These are phyloP conservation scores for Phytopythium litorale DNA, from an alignment of 352 stramenopile species.

Conservation along the genomic window DNA sequence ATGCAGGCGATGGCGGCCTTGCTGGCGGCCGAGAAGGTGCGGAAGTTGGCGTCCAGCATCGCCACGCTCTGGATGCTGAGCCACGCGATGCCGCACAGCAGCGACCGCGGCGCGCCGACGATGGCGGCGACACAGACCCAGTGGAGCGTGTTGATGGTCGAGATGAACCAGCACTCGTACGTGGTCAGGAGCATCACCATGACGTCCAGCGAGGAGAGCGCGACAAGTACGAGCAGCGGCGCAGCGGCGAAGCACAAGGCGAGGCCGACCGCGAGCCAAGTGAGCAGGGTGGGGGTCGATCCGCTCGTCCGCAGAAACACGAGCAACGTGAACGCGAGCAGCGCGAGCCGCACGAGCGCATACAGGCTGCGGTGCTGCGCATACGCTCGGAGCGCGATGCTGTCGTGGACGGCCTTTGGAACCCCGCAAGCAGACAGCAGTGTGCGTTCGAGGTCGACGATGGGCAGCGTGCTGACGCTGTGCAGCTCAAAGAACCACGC, in stretches of 20 bases:
- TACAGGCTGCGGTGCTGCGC: neutral
- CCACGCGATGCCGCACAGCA: constrained; percentile 21
- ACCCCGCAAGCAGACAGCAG: neutral
- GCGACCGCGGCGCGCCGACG: constrained; percentile 16
- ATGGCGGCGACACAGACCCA: constrained; percentile 17
- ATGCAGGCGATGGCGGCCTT: constrained; percentile 19
- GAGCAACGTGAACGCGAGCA: neutral
- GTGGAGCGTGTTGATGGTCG: constrained; percentile 20
- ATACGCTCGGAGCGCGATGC: neutral
- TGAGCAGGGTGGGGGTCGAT: neutral
- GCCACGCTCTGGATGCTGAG: constrained; percentile 19
- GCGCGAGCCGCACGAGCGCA: neutral
- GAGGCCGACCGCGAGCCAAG: neutral
- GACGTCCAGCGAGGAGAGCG: constrained; percentile 23
- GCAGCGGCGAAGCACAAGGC: neutral
- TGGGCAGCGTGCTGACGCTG: neutral
- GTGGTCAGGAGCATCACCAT: constrained; percentile 9
- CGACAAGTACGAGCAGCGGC: constrained; percentile 10
- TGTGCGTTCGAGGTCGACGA: neutral
- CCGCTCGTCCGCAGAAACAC: neutral
- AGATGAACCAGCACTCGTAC: constrained; percentile 31
- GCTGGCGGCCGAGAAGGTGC: constrained; percentile 15
- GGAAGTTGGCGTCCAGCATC: constrained; percentile 28
- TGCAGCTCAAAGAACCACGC: constrained; percentile 1
- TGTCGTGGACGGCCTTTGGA: neutral